Evolutionary conservation across 2,329 filamentous ascomycete genomes (phyloP), one percentile per base, ranked within the genome.

Genomic region (Exophiala dermatitidis): DNA sequence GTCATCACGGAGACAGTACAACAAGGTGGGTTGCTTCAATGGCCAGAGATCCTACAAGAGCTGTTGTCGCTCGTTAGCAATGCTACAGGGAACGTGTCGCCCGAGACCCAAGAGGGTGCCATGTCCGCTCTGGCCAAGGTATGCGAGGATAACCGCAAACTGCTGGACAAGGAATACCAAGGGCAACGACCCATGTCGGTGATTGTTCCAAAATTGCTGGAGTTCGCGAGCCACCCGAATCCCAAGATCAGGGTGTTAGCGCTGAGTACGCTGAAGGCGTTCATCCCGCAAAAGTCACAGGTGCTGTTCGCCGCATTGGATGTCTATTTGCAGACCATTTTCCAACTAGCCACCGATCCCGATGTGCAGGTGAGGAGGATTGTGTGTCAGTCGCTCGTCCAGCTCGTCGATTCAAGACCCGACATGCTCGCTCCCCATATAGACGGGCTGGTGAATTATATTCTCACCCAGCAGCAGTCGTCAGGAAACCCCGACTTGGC

Each of bases 61-160:
- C 77, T 98, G 19, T 72, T 97, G 60, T 77, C 82, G 51, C 78
- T 95, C 69, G 81, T 95, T 57, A 80, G 81, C 60, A 94, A 95
- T 69, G 73, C 82, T 52, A 76, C 74, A 43, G 85, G 86, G 38
- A 82, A 85, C 58, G 75, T 83, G 26, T 75, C 88, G 4, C 73
- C 79, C 41, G 80, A 88, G 65, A 84, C 85, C 8, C 90, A 96
- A 67, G 91, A 98, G 69, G 90, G 90, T 57, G 90, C 89, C 62
- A 95, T 97, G 86, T 83, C 87, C 46, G 90, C 93, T 45, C 77
- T 98, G 70, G 77, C 86, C 68, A 97, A 97, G 76, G 90, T 98
- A 57, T 98, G 93, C 71, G 93, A 98, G 71, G 93, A 98, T 72
- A 96, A 95, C 72, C 84, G 82, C 65, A 89, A 86, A 67, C 78